phyloP scores from a whole-genome alignment of 805 yeast species.

The Cyberlindnera saturnus region DNA sequence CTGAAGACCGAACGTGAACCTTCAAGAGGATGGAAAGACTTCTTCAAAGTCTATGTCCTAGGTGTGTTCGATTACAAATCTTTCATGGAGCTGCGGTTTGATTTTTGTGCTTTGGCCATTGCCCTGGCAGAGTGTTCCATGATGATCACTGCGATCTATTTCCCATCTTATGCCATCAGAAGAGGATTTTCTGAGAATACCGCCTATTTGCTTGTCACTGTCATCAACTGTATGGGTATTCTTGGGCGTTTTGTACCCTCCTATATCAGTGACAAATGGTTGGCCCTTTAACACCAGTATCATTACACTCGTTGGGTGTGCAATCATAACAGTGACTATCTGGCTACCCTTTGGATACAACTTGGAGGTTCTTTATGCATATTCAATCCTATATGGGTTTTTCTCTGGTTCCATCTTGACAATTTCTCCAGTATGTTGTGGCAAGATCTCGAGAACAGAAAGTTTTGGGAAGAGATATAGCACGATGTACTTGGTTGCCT shows the following conservation, averaged over 20 bases:
- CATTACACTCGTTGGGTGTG: slow-evolving; percentile 25
- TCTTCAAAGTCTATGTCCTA: slow-evolving; percentile 9
- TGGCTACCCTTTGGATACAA: slow-evolving; percentile 36
- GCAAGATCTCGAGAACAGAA: slow-evolving; percentile 48
- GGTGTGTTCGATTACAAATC: slow-evolving; percentile 27
- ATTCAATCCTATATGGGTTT: slow-evolving; percentile 45
- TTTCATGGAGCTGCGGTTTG: slow-evolving; percentile 38
- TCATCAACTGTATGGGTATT: slow-evolving; percentile 40
- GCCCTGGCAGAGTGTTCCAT: slow-evolving; percentile 28
- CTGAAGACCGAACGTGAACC: slow-evolving; percentile 11
- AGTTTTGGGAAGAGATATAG: slow-evolving; percentile 50
- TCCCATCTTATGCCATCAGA: slow-evolving; percentile 46
- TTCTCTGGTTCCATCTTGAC: slow-evolving; percentile 49
- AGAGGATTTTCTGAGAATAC: slow-evolving; percentile 37
- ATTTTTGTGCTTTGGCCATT: slow-evolving; percentile 35
- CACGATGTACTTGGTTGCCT: slow-evolving; percentile 50
- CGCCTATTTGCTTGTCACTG: slow-evolving; percentile 42
- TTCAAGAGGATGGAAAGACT: not conserved
- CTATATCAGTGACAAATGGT: slow-evolving; percentile 33
- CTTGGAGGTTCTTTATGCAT: slow-evolving; percentile 32
- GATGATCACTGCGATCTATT: slow-evolving; percentile 39
- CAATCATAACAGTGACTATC: slow-evolving; percentile 28
- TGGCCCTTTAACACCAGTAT: slow-evolving; percentile 45
- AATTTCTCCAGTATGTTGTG: slow-evolving; percentile 51
- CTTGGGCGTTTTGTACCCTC: slow-evolving; percentile 39